A percentile compares a stretch with the other conserved stretches of the same genome.
Conservation (phyloP, 1,284 basidiomycete species). For the Rhodotorula sp. region DNA sequence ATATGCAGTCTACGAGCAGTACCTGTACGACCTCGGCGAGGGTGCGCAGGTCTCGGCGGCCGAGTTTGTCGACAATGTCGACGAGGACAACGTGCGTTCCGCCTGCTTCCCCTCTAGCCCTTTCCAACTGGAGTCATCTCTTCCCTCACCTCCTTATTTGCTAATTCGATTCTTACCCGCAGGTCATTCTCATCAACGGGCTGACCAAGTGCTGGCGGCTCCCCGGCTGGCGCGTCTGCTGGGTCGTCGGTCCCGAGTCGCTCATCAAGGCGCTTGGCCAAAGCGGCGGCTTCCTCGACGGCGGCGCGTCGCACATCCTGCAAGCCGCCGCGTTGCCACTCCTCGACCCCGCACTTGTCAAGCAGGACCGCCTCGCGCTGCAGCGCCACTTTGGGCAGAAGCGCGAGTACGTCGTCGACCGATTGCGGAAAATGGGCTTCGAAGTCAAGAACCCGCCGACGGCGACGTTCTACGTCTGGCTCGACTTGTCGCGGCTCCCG, state of each 20-base stretch:
- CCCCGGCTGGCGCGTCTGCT: conserved; percentile 87
- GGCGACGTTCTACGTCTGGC: conserved; percentile 64
- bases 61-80: conserved; percentile 65
- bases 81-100: conserved; percentile 47
- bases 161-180: too few relatives aligned
- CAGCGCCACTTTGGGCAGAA: conserved; percentile 77
- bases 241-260: conserved; percentile 90
- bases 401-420: conserved; percentile 80
- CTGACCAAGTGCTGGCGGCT: conserved; percentile 74
- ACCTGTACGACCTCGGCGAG: conserved; percentile 78
- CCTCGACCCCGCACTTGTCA: conserved; percentile 70
- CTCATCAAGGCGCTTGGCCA: conserved; percentile 82
- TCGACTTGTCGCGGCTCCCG: conserved; percentile 75
- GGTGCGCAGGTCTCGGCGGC: conserved; percentile 82
- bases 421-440: conserved; percentile 75
- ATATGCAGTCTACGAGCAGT: conserved; percentile 73
- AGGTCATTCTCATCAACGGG: conserved; percentile 81
- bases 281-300: conserved; percentile 59
- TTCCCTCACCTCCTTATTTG: too few relatives aligned
- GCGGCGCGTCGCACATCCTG: conserved; percentile 52
- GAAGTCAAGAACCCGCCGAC: conserved; percentile 60
- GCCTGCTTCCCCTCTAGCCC: background rate
- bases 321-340: conserved; percentile 83
- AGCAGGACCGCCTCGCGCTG: conserved; percentile 65
- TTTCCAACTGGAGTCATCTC: too few relatives aligned